These are phyloP conservation scores for Striga asiatica DNA, from an alignment of 257 asterid species.

Conservation along the genomic window DNA sequence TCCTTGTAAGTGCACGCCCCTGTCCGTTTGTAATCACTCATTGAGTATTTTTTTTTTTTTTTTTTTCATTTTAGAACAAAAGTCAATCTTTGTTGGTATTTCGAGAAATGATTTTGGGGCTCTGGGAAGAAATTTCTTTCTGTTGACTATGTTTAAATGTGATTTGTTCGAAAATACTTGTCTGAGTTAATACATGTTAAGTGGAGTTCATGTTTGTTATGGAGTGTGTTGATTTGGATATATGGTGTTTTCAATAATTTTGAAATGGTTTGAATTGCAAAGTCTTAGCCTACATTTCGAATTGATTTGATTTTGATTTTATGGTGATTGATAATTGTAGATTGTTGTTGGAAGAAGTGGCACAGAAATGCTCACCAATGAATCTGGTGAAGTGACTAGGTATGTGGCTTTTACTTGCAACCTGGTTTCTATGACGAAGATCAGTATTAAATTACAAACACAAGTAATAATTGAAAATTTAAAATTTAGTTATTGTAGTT, in stretches of 20 bases:
- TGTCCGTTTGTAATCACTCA: slow-evolving; percentile 2
- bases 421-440: background rate
- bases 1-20: slow-evolving; percentile 44
- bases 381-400: slow-evolving; percentile 99
- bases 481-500: background rate
- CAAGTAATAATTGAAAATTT: background rate
- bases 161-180: background rate
- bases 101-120: slow-evolving; percentile 1
- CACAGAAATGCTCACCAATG: slow-evolving; percentile 89
- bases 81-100: background rate
- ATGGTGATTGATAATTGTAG: slow-evolving; percentile 30
- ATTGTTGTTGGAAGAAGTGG: slow-evolving; percentile 94
- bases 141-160: background rate
- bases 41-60: background rate
- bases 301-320: slow-evolving; percentile 9
- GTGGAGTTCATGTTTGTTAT: background rate
- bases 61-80: background rate
- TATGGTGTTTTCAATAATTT: background rate
- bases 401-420: slow-evolving; percentile 13
- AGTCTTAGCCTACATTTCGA: background rate
- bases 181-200: background rate
- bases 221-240: background rate
- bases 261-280: background rate
- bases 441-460: background rate
- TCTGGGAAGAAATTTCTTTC: background rate